Conservation (phyloP, 768 basidiomycete genomes). For the Cystofilobasidium capitatum region DNA sequence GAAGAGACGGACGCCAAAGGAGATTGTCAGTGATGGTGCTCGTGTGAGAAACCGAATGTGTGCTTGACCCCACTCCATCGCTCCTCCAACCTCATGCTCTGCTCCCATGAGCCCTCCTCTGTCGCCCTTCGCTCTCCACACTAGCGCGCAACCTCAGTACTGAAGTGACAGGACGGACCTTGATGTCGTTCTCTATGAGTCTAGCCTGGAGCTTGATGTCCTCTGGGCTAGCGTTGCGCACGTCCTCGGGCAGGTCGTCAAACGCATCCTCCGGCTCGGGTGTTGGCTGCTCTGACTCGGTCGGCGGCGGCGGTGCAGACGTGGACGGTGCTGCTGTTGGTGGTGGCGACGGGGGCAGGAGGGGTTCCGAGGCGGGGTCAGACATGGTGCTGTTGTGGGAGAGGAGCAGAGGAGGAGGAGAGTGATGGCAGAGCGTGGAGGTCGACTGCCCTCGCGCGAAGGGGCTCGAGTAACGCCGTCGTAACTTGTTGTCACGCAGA, state of each 20-base stretch:
- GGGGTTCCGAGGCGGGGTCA: too few relatives aligned
- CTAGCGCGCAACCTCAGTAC: background rate
- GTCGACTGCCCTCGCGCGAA: too few relatives aligned
- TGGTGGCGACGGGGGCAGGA: background rate
- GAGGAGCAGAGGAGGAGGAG: too few relatives aligned
- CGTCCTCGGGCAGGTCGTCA: constrained; percentile 85
- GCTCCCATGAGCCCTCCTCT: background rate
- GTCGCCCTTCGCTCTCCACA: too few relatives aligned
- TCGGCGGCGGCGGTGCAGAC: background rate
- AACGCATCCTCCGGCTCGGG: constrained; percentile 56
- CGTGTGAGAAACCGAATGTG: too few relatives aligned
- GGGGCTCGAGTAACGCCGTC: too few relatives aligned
- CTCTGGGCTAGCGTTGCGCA: constrained; percentile 64
- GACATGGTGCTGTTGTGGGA: too few relatives aligned
- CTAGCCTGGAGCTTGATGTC: constrained; percentile 82
- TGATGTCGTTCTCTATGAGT: constrained; percentile 93
- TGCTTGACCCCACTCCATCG: background rate
- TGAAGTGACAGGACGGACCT: constrained; percentile 46
- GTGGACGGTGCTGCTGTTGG: background rate
- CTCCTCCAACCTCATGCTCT: background rate
- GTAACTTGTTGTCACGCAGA: too few relatives aligned
- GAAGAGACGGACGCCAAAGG: background rate
- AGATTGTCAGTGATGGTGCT: too few relatives aligned
- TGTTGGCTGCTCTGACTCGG: too few relatives aligned
- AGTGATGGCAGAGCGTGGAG: too few relatives aligned